Conservation (phyloP, 352 stramenopile genomes). For the Plasmopara viticola region DNA sequence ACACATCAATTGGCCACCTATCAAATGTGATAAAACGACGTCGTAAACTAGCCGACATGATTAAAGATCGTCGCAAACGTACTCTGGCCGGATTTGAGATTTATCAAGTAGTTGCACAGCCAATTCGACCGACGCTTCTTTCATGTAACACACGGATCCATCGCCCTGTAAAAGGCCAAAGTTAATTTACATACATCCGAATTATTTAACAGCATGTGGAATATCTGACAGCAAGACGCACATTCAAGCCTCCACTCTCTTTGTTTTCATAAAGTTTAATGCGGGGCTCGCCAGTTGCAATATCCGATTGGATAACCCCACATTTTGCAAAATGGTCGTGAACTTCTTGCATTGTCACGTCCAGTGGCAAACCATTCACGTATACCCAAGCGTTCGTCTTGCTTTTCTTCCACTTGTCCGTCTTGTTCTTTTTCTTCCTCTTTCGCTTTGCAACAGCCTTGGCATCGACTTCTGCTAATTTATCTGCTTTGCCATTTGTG, state of each 20-base stretch:
- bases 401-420: slow-evolving; percentile 69
- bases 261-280: slow-evolving; percentile 95
- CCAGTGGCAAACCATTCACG: slow-evolving; percentile 90
- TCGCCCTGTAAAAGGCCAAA: slow-evolving; percentile 67
- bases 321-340: slow-evolving; percentile 91
- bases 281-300: slow-evolving; percentile 87
- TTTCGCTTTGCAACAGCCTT: slow-evolving; percentile 43
- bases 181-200: background rate
- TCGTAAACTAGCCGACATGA: background rate
- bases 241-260: slow-evolving; percentile 82
- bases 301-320: slow-evolving; percentile 92
- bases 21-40: slow-evolving; percentile 2
- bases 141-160: slow-evolving; percentile 94
- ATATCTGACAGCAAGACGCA: slow-evolving; percentile 20
- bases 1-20: slow-evolving; percentile 69
- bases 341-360: slow-evolving; percentile 90
- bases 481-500: slow-evolving; percentile 1
- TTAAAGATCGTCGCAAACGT: slow-evolving; percentile 12
- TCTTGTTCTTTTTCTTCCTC: slow-evolving; percentile 81
- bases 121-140: slow-evolving; percentile 92
- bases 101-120: slow-evolving; percentile 92
- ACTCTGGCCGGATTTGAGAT: slow-evolving; percentile 76
- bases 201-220: background rate
- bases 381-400: slow-evolving; percentile 95
- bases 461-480: slow-evolving; percentile 3